Evolutionary conservation across 2,329 filamentous ascomycete genomes (phyloP), one percentile per base, ranked within the genome.

Genomic region (Pleurostoma richardsiae): DNA sequence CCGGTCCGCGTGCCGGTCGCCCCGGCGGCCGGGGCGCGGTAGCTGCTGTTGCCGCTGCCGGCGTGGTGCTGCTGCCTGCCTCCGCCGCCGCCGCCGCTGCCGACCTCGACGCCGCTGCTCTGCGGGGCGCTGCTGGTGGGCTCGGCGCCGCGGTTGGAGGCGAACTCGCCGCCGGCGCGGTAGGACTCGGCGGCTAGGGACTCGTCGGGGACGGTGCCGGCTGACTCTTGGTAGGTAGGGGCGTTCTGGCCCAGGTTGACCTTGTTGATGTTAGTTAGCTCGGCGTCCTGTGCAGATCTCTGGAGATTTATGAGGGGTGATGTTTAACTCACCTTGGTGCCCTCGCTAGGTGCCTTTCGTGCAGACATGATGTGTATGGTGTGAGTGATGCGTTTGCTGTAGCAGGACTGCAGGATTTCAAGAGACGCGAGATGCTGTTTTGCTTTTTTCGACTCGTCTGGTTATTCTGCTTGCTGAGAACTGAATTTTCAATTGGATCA

Each of bases 111-210:
- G 40, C 50, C 40, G 36, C 47, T 51, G 30, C 30, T 39, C 26
- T 31, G 36, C 8, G 33, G 8, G 8, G 8, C 33, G 33, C 8
- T 36, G 2, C n/a, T n/a, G n/a, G 8, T 8, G 8, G 33, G 33
- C n/a, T 8, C 33, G n/a, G 74, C 72, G 51, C 76, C 70, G 28
- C 73, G 70, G 66, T 88, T 87, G 47, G 74, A 63, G 39, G 76
- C 69, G 56, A 88, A 89, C 10, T 64, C 69, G 53, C 86, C 87
- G 48, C 75, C 75, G 27, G 70, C 55, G 41, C 72, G 68, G 49
- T 81, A 67, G 0, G 88, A 94, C 58, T 92, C 84, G 49, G 82
- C 85, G 8, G 89, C 89, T 4, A 95, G 81, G 5, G 87, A 92
- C 65, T 86, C 86, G 10, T 76, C 70, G 40, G 77, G 68, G 2